phyloP scores from a whole-genome alignment of 495 filamentous ascomycete species.

The Neurospora sp. region DNA sequence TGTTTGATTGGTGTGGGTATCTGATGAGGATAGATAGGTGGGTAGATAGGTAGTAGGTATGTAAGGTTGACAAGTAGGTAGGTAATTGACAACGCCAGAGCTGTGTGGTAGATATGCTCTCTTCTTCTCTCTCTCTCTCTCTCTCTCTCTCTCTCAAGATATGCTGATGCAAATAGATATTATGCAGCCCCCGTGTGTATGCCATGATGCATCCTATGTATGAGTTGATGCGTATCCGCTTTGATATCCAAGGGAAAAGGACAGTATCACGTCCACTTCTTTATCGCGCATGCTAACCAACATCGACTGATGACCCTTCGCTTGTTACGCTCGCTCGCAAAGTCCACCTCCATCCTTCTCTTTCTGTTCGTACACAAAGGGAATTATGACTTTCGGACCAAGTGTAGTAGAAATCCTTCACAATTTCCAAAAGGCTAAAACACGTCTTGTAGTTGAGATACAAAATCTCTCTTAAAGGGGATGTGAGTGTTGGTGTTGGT shows the following conservation, averaged over 20 bases:
- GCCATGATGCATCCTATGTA: background rate
- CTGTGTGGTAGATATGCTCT: background rate
- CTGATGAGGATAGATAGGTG: background rate
- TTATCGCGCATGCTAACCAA: background rate
- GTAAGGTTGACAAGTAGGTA: background rate
- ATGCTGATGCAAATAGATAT: background rate
- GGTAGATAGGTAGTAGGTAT: background rate
- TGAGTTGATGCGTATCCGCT: background rate
- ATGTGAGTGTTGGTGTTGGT: conserved; percentile 4
- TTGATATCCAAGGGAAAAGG: background rate
- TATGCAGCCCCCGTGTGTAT: background rate
- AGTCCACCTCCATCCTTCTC: background rate
- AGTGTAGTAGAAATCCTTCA: background rate
- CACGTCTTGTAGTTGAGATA: background rate
- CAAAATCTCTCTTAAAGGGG: background rate
- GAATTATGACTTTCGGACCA: background rate
- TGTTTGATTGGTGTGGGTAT: background rate
- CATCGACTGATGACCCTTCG: background rate
- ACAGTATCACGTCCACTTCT: background rate
- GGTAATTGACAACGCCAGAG: background rate
- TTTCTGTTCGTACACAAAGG: background rate
- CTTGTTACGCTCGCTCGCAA: background rate
- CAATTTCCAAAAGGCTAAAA: background rate
- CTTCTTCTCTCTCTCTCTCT: background rate
- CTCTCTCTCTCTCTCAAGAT: background rate